These are phyloP conservation scores for Hygrophorus pudorinus DNA, from an alignment of 768 basidiomycete species.

Conservation along the genomic window DNA sequence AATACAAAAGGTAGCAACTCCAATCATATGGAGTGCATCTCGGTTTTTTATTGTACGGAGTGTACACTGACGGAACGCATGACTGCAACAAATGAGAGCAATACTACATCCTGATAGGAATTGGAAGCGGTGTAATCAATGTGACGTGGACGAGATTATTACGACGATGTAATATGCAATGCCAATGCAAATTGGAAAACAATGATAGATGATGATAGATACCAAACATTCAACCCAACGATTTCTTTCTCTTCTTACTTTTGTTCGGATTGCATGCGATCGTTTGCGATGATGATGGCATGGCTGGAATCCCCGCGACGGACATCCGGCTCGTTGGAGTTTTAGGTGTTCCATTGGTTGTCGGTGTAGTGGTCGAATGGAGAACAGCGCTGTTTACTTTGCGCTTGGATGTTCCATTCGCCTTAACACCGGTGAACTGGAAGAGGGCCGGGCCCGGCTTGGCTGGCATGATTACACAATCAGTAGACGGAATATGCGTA, in stretches of 20 bases:
- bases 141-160: neutral
- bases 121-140: neutral
- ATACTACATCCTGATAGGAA: neutral
- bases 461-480: neutral
- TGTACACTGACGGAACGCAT: too few relatives aligned
- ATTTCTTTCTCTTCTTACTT: conserved; percentile 46
- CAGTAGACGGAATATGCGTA: neutral
- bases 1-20: too few relatives aligned
- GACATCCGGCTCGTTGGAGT: neutral
- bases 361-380: neutral
- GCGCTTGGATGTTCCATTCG: neutral
- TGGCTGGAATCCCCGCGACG: neutral
- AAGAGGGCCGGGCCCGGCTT: neutral
- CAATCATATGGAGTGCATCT: too few relatives aligned
- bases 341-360: conserved; percentile 3
- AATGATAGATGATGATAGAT: neutral
- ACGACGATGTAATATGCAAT: neutral
- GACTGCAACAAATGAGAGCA: too few relatives aligned
- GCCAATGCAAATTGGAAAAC: neutral
- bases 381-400: neutral
- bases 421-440: neutral
- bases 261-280: conserved; percentile 21
- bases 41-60: too few relatives aligned
- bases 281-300: conserved; percentile 15
- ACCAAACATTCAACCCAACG: conserved; percentile 19